phyloP scores from a whole-genome alignment of 78 protist species.

The Salpingoeca rosetta region DNA sequence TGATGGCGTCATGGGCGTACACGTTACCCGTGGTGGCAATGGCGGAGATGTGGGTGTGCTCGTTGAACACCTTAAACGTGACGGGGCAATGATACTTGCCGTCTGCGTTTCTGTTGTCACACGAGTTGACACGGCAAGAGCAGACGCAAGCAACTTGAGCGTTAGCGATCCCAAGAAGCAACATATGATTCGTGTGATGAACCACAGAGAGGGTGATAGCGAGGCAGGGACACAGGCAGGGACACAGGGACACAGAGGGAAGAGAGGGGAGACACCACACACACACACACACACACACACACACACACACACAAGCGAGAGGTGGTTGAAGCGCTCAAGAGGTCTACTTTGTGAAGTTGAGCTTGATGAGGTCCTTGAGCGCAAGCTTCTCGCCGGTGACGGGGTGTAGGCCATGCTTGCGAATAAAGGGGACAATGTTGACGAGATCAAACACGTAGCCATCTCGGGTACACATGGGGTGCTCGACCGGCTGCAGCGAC shows the following conservation, averaged over 20 bases:
- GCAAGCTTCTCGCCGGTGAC: conserved; percentile 67
- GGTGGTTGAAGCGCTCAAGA: too few species aligned
- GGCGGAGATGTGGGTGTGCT: conserved; percentile 69
- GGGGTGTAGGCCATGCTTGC: conserved; percentile 65
- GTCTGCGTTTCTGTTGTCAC: conserved; percentile 44
- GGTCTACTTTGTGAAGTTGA: not conserved
- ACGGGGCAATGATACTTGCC: conserved; percentile 78
- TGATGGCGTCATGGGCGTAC: conserved; percentile 66
- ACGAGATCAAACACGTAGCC: conserved; percentile 58
- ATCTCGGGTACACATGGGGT: conserved; percentile 57
- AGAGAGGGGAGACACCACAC: too few species aligned
- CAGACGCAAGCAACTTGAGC: too few species aligned
- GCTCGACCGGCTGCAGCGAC: conserved; percentile 59
- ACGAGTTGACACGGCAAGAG: not conserved
- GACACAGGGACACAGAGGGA: too few species aligned
- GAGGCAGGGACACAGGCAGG: too few species aligned
- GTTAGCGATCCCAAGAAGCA: too few species aligned
- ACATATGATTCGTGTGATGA: too few species aligned
- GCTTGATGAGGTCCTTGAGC: conserved; percentile 42
- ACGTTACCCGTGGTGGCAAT: conserved; percentile 71
- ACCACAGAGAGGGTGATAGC: too few species aligned
- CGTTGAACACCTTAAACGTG: conserved; percentile 68
- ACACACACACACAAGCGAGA: too few species aligned
- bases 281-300: too few species aligned
- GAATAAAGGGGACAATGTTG: conserved; percentile 67